Conservation (phyloP, 345 rosid genomes). For the Zanthoxylum bungeanum region DNA sequence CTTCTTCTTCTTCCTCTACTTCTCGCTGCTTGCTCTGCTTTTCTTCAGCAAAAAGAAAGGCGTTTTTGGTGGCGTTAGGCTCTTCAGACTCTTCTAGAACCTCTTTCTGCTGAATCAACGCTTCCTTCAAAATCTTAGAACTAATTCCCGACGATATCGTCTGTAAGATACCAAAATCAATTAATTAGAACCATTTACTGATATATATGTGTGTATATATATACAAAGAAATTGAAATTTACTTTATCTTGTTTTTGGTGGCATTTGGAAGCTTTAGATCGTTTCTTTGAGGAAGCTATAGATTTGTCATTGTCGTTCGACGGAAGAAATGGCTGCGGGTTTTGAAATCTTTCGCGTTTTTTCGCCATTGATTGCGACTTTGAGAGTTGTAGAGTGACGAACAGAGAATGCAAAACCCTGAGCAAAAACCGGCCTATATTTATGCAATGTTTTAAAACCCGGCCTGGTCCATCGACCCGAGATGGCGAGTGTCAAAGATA, state of each 20-base stretch:
- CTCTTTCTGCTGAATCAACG: slow-evolving; percentile 82
- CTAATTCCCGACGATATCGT: slow-evolving; percentile 66
- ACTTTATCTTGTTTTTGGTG: slow-evolving; percentile 65
- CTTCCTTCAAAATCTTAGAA: slow-evolving; percentile 81
- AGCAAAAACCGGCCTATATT: too few species aligned
- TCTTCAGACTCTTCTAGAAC: slow-evolving; percentile 55
- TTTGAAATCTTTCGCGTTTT: slow-evolving; percentile 60
- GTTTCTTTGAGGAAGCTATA: slow-evolving; percentile 50
- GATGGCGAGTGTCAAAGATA: too few species aligned
- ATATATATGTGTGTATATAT: too few species aligned
- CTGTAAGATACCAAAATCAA: slow-evolving; percentile 21
- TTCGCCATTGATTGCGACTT: slow-evolving; percentile 12
- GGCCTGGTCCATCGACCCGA: too few species aligned
- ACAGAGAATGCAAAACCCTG: not conserved
- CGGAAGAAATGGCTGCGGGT: slow-evolving; percentile 60
- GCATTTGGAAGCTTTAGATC: slow-evolving; percentile 57
- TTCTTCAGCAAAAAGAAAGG: slow-evolving; percentile 35
- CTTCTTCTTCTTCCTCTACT: slow-evolving; percentile 30
- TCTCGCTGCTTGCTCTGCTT: slow-evolving; percentile 23
- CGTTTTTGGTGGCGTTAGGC: slow-evolving; percentile 23
- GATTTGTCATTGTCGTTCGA: slow-evolving; percentile 32
- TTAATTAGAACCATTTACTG: too few species aligned
- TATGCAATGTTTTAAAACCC: too few species aligned
- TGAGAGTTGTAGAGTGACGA: not conserved
- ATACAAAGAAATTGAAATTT: not conserved